Base-by-base conservation (phyloP, 495 filamentous ascomycete genomes). In the Neurospora sp. region DNA sequence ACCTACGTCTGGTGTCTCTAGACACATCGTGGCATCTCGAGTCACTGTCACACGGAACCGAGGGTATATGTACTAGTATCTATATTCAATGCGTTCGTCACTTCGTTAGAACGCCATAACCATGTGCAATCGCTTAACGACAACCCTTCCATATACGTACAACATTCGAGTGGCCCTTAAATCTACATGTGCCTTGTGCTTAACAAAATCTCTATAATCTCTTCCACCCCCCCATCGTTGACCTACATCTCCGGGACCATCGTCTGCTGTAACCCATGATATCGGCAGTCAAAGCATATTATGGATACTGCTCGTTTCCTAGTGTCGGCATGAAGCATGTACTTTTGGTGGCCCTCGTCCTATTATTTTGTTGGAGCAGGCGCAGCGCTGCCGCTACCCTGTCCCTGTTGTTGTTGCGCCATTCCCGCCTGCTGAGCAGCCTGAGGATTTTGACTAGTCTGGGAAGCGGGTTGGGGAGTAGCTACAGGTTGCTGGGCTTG, bases 371-470 rank as follows among this genome's bases (percentile, higher is more conserved):
- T 69, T 37, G 75, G 74, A 42, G 37, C 75, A 18, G 84, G 82
- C 6, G 84, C 83, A 23, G 83, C 82, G 41, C 82, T 84, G 40
- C 84, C 82, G 73, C 83, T 85, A 11, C 83, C 77, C 71, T 84
- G 81, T 66, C 83, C 79, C 35, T 85, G 83, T 62, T 85, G 75
- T 42, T 78, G 77, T 7, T 71, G 77, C 59, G 71, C 71, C 54
- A 38, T 66, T 27, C 74, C 71, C n/a, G 46, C 70, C 54, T 72
- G 75, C 70, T 70, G 74, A 37, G 66, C 44, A 66, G 14, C 27
- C 54, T 66, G 54, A 31, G 27, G 31, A 66, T 37, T 66, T 66
- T 66, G 54, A 14, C 12, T 66, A 9, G 54, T 37, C 54, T 66
- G 54, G 27, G 27, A 35, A 66, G 27, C 27, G 27, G 27, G 27